Conservation (phyloP, 2,329 filamentous ascomycete species). For the Balansia obtecta region DNA sequence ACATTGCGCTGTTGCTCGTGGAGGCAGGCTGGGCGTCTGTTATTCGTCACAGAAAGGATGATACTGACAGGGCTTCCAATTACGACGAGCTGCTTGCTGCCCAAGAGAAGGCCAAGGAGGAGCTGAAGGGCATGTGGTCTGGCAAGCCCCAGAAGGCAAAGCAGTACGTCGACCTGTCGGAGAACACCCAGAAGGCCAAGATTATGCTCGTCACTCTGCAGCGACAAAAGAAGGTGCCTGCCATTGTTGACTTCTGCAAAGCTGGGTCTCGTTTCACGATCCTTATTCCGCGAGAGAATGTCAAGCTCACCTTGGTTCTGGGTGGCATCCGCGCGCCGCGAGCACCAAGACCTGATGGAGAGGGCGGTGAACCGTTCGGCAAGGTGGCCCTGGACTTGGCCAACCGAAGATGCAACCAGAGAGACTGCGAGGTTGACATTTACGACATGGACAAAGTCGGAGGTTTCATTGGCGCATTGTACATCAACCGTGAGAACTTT, state of each 20-base stretch:
- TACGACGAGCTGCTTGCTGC: constrained; percentile 81
- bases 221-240: constrained; percentile 83
- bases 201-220: constrained; percentile 79
- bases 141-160: constrained; percentile 74
- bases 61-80: constrained; percentile 84
- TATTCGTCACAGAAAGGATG: constrained; percentile 87
- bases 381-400: constrained; percentile 91
- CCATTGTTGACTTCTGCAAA: constrained; percentile 94
- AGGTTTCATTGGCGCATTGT: constrained; percentile 91
- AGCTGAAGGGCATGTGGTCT: constrained; percentile 91
- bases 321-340: constrained; percentile 84
- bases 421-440: constrained; percentile 92
- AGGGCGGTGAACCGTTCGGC: constrained; percentile 83
- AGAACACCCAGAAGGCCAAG: constrained; percentile 89
- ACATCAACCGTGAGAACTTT: constrained; percentile 90
- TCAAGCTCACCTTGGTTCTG: constrained; percentile 90
- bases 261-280: constrained; percentile 91
- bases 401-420: constrained; percentile 77
- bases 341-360: constrained; percentile 62
- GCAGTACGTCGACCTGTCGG: constrained; percentile 80
- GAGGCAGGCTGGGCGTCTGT: constrained; percentile 89
- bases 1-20: constrained; percentile 73
- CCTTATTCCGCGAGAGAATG: constrained; percentile 79
- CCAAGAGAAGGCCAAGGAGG: constrained; percentile 72
- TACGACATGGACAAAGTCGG: constrained; percentile 93